phyloP scores from a whole-genome alignment of 1,284 basidiomycete species.

The Ganoderma sinense region DNA sequence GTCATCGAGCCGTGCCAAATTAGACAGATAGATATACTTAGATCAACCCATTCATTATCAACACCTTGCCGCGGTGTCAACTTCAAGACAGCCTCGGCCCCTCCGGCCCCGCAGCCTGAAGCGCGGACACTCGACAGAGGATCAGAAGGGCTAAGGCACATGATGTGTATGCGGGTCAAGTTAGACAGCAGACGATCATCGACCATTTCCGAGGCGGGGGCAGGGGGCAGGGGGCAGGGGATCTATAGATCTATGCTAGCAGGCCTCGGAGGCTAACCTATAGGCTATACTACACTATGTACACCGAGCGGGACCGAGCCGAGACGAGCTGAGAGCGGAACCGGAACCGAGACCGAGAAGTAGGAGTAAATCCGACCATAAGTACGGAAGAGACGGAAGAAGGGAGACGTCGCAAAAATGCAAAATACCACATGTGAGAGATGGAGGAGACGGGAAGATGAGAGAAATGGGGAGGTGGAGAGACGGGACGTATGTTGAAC shows the following conservation, averaged over 20 bases:
- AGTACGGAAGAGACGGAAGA: background rate
- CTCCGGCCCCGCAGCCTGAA: no score
- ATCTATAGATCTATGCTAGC: slow-evolving; percentile 1
- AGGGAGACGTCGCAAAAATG: background rate
- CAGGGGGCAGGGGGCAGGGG: background rate
- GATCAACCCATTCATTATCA: no score
- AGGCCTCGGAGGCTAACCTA: background rate
- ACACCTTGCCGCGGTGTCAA: no score
- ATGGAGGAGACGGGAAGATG: background rate
- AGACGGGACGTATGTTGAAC: no score
- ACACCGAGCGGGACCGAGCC: background rate
- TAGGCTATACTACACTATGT: background rate
- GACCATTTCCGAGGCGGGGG: no score
- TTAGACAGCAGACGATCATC: background rate
- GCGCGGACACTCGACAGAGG: no score
- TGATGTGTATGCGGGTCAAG: no score
- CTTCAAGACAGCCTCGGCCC: no score
- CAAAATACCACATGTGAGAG: no score
- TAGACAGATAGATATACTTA: no score
- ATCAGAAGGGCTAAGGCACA: no score
- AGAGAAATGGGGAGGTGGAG: background rate
- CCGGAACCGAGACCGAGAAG: background rate
- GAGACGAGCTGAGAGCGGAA: background rate
- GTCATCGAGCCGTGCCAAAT: no score
- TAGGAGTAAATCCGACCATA: background rate